phyloP scores from a whole-genome alignment of 331 rosid genomes.

The Dryas integrifolia region DNA sequence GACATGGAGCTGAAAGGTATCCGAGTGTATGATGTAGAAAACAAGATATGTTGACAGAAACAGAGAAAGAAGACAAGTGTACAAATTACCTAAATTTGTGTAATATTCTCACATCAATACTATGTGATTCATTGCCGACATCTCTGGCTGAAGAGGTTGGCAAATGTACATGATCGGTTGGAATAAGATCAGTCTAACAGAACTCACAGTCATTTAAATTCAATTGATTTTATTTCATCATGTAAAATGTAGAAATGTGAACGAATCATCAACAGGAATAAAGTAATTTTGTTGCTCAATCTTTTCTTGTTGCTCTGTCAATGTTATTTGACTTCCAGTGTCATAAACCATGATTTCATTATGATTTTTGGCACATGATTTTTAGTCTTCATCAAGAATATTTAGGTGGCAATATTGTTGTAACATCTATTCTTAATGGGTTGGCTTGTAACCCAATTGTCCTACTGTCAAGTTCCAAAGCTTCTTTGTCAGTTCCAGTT shows the following conservation, averaged over 20 bases:
- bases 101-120: conserved; percentile 54
- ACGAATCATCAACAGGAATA: conserved; percentile 17
- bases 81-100: conserved; percentile 60
- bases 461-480: neutral
- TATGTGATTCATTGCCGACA: conserved; percentile 46
- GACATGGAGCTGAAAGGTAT: conserved; percentile 33
- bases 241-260: conserved; percentile 33
- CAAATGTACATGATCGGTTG: conserved; percentile 64
- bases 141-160: conserved; percentile 42
- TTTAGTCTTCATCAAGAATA: too few relatives aligned
- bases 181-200: conserved; percentile 51
- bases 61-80: conserved; percentile 45
- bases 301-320: neutral
- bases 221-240: conserved; percentile 34
- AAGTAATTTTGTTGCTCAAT: neutral
- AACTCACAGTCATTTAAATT: conserved; percentile 27
- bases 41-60: conserved; percentile 42
- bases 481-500: neutral
- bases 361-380: too few relatives aligned
- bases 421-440: too few relatives aligned
- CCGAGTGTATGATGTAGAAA: conserved; percentile 48
- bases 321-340: neutral
- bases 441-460: neutral
- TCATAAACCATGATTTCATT: too few relatives aligned
- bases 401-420: too few relatives aligned